Percentiles rank a stretch among this genome's conserved stretches.
Conservation (phyloP, 768 basidiomycete genomes). For the Xerocomus brunneocitrinus region DNA sequence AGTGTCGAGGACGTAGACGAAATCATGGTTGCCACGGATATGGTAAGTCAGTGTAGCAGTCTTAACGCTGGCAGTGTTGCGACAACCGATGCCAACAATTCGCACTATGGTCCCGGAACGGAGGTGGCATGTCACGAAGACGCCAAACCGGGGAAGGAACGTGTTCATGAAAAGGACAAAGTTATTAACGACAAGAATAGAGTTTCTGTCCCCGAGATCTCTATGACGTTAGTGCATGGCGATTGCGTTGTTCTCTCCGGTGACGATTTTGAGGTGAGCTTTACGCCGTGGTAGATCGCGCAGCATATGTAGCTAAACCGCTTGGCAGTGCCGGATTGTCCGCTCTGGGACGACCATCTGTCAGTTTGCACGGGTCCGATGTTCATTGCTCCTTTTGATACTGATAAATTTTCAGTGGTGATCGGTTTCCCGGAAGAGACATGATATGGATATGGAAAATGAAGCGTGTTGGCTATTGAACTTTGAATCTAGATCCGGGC, state of each 20-base stretch:
- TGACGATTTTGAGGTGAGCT: conserved; percentile 40
- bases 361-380: conserved; percentile 14
- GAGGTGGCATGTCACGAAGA: conserved; percentile 1
- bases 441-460: conserved; percentile 1
- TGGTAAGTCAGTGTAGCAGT: not conserved
- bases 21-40: conserved; percentile 6
- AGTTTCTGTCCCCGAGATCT: conserved; percentile 15
- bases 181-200: conserved; percentile 15
- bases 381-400: not conserved
- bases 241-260: conserved; percentile 35
- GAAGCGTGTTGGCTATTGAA: not conserved
- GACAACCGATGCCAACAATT: not conserved
- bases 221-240: conserved; percentile 37
- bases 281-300: not conserved
- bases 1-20: conserved; percentile 2
- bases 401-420: conserved; percentile 23
- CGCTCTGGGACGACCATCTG: conserved; percentile 30
- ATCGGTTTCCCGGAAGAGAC: conserved; percentile 20
- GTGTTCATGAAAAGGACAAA: conserved; percentile 16
- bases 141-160: not conserved
- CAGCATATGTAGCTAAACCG: conserved; percentile 2
- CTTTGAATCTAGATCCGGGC: not conserved
- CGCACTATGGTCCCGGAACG: not conserved
- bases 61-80: not conserved
- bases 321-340: conserved; percentile 23